phyloP scores from a whole-genome alignment of 2,329 filamentous ascomycete species.

The Aspergillus persii region DNA sequence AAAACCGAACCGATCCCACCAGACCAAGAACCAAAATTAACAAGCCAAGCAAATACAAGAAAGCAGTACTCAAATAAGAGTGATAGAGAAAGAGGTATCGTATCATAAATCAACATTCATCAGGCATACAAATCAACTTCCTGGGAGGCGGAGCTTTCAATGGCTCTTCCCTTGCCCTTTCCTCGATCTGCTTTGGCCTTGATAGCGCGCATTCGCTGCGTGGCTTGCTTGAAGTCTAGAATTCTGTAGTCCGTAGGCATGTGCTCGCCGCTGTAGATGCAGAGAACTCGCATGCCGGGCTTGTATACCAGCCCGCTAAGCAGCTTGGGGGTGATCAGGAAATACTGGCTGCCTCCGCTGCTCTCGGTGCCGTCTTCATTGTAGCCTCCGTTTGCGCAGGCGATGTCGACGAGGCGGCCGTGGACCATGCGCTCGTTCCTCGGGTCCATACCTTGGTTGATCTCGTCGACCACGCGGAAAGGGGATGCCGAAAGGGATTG shows the following conservation, averaged over 20 bases:
- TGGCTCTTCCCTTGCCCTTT: constrained; percentile 16
- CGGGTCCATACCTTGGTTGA: constrained; percentile 99
- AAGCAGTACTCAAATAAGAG: background rate
- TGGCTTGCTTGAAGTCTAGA: constrained; percentile 38
- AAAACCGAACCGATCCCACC: background rate
- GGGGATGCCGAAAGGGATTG: constrained; percentile 91
- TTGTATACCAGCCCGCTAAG: constrained; percentile 83
- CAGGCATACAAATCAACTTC: constrained; percentile 22
- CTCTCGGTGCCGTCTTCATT: constrained; percentile 44
- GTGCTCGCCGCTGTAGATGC: constrained; percentile 83
- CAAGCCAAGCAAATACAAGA: background rate
- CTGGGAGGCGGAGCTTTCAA: constrained; percentile 1
- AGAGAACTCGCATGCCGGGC: constrained; percentile 85
- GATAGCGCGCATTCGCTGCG: constrained; percentile 35
- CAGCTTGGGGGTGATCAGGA: constrained; percentile 95
- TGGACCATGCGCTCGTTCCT: constrained; percentile 98
- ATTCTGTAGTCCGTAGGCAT: constrained; percentile 42
- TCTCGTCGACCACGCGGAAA: constrained; percentile 98
- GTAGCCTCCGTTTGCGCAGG: constrained; percentile 57
- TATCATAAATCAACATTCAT: background rate
- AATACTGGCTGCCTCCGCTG: constrained; percentile 68
- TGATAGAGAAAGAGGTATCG: background rate
- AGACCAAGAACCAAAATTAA: background rate
- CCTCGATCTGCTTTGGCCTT: constrained; percentile 12
- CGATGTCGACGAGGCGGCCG: constrained; percentile 96